Evolutionary conservation across 257 asterid species (phyloP), one percentile per base, ranked within the genome.

Genomic region (Misopates orontium): DNA sequence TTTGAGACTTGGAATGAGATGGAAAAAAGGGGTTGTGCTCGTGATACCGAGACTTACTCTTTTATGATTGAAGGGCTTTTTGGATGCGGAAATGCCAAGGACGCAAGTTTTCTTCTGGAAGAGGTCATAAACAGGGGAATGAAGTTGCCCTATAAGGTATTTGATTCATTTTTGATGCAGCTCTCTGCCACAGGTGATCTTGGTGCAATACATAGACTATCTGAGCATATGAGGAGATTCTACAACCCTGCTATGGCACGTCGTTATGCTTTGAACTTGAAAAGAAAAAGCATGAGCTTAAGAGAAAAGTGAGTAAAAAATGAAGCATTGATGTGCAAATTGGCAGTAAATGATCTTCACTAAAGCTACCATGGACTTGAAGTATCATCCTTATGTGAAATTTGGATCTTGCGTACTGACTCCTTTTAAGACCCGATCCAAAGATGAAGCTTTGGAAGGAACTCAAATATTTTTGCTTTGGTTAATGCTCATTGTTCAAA

Each of bases 241-340:
- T 90, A 87, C 68, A 90, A 90, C 73, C 96, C 97, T 64, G 92
- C 96, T 5, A 87, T 93, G 96, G 97, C 95, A 15, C 88, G 99
- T 0, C 96, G 96, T 57, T 85, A 83, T 68, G 83, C 96, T 51
- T 62, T 90, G 47, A 82, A 69, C 67, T 90, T 84, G 85, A 87
- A 83, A 83, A 83, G 96, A 32, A 87, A 60, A 70, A 86, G 95
- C 74, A 62, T 69, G 79, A 90, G 88, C 74, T 78, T 87, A 50
- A 78, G 96, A 67, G 92, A 88, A 44, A 84, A 74, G 80, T 87
- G 74, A 82, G 66, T 8, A 12, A 45, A 36, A 21, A 13, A n/a
- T 14, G 19, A n/a, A n/a, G n/a, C n/a, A n/a, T n/a, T n/a, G n/a
- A n/a, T n/a, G n/a, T n/a, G n/a, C n/a, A n/a, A n/a, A n/a, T n/a